Evolutionary conservation across 2,329 filamentous ascomycete species (phyloP).

Genomic region (Fusarium scirpi): DNA sequence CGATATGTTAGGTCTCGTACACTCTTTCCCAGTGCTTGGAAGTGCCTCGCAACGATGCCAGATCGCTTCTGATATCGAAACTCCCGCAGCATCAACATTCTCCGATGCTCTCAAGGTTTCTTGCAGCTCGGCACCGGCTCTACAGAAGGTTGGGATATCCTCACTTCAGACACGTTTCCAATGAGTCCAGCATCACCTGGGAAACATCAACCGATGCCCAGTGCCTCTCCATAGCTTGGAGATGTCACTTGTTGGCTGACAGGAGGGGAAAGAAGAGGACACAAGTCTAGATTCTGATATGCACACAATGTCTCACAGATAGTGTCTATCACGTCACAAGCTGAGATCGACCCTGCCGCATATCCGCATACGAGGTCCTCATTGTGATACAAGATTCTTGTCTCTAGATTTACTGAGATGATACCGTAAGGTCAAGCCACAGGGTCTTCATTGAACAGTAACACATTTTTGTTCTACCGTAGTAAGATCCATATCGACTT

Average conservation of each 20-base stretch:
- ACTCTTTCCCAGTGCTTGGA: no score
- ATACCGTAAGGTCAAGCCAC: neutral
- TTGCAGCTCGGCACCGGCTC: neutral
- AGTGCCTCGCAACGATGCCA: neutral
- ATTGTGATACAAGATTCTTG: neutral
- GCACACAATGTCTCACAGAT: neutral
- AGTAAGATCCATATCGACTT: neutral
- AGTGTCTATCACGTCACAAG: neutral
- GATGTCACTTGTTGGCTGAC: neutral
- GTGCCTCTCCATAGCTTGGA: neutral
- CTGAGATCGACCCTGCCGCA: neutral
- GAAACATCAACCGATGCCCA: neutral
- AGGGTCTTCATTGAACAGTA: neutral
- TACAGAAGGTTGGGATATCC: neutral
- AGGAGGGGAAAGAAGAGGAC: neutral
- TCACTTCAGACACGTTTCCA: neutral
- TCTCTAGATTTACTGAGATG: neutral
- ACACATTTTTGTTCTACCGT: neutral
- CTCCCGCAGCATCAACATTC: neutral
- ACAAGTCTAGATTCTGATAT: neutral
- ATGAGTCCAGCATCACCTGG: neutral
- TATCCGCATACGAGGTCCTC: neutral
- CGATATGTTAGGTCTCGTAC: no score
- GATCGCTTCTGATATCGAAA: neutral
- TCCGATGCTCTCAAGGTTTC: neutral